A percentile compares a stretch with the other conserved stretches of the same genome.
phyloP scores from a whole-genome alignment of 305 asterid species.

The Stenogyne calaminthoides region DNA sequence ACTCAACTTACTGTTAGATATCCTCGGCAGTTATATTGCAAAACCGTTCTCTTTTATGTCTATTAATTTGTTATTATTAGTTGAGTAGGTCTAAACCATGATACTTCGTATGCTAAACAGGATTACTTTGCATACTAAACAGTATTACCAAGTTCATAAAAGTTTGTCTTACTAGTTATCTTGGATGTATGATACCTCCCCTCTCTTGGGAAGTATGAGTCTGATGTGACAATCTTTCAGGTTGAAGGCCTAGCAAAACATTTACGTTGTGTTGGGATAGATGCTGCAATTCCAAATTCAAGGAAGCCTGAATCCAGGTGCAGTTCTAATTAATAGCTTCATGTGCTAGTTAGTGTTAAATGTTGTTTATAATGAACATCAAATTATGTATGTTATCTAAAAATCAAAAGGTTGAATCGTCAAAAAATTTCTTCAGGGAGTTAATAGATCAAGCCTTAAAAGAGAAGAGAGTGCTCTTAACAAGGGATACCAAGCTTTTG shows the following conservation, averaged over 20 bases:
- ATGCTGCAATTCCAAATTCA: slow-evolving; percentile 80
- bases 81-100: too few species aligned
- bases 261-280: slow-evolving; percentile 92
- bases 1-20: not conserved
- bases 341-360: not conserved
- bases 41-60: not conserved
- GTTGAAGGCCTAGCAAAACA: slow-evolving; percentile 96
- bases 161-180: not conserved
- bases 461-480: slow-evolving; percentile 23
- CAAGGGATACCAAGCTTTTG: slow-evolving; percentile 50
- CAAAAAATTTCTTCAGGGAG: slow-evolving; percentile 50
- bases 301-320: slow-evolving; percentile 87
- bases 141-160: too few species aligned
- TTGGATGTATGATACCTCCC: not conserved
- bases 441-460: slow-evolving; percentile 37
- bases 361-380: too few species aligned
- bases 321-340: slow-evolving; percentile 22
- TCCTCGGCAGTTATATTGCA: not conserved
- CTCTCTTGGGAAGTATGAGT: not conserved
- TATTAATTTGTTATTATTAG: not conserved
- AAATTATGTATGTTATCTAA: not conserved
- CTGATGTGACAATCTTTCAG: slow-evolving; percentile 41
- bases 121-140: too few species aligned
- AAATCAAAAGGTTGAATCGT: not conserved
- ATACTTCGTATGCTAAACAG: too few species aligned